Percentiles rank a stretch among this genome's conserved stretches.
Evolutionary conservation across 2,329 filamentous ascomycete species (phyloP).

Genomic region (Monilinia aucupariae): DNA sequence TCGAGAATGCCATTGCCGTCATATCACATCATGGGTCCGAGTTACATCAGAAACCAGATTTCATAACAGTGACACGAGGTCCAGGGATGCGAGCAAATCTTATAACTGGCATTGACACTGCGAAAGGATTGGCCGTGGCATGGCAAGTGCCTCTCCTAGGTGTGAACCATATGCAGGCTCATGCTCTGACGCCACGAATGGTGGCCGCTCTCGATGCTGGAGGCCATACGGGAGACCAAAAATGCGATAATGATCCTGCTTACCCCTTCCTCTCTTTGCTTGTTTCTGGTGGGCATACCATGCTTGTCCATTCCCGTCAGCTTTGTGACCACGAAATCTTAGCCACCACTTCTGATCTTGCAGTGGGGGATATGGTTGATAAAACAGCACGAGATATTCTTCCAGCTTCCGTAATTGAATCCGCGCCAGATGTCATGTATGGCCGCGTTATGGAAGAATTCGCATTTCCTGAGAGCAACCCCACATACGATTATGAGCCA

Average conservation of each 20-base stretch:
- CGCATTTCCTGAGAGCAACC: constrained; percentile 54
- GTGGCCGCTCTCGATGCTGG: constrained; percentile 51
- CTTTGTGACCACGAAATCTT: constrained; percentile 68
- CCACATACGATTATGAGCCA: constrained; percentile 43
- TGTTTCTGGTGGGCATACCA: constrained; percentile 86
- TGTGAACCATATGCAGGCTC: constrained; percentile 96
- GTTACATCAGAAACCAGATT: constrained; percentile 58
- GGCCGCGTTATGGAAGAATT: constrained; percentile 73
- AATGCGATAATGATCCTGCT: constrained; percentile 38
- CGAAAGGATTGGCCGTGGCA: constrained; percentile 79
- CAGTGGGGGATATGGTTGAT: constrained; percentile 86
- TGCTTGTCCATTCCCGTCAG: constrained; percentile 69
- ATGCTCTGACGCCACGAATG: constrained; percentile 81
- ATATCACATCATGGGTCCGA: constrained; percentile 22
- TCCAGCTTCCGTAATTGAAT: constrained; percentile 52
- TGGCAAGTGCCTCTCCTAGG: constrained; percentile 79
- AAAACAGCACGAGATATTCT: constrained; percentile 76
- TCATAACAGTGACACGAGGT: constrained; percentile 83
- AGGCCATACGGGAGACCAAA: not conserved
- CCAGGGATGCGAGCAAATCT: constrained; percentile 83
- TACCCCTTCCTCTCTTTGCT: constrained; percentile 88
- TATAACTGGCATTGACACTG: constrained; percentile 70
- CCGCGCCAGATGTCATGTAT: constrained; percentile 65
- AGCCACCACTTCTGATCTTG: constrained; percentile 69
- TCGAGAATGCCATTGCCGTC: constrained; percentile 19